Conservation (phyloP, 345 rosid genomes). For the Punica granatum region DNA sequence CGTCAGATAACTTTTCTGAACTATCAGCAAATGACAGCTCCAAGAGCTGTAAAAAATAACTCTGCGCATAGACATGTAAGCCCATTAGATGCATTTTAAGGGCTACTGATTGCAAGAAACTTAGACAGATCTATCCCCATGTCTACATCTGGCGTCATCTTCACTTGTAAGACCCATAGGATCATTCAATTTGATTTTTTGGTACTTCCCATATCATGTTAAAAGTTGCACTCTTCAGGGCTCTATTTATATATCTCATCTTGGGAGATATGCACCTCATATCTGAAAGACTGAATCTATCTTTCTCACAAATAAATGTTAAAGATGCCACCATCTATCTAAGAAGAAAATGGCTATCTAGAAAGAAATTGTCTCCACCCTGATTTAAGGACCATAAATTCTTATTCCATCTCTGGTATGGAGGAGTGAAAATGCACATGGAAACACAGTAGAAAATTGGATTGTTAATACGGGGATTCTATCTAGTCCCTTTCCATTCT, state of each 20-base stretch:
- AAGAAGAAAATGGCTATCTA: neutral
- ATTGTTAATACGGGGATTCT: neutral
- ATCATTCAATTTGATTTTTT: neutral
- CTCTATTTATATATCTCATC: neutral
- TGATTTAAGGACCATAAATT: neutral
- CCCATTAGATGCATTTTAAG: neutral
- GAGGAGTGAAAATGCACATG: neutral
- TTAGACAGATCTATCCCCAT: neutral
- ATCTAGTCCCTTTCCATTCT: neutral
- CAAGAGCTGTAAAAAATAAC: constrained; percentile 44
- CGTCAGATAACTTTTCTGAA: constrained; percentile 42
- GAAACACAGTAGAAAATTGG: neutral
- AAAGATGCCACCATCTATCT: neutral
- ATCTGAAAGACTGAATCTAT: no score
- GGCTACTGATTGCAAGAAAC: neutral
- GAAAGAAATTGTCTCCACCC: neutral
- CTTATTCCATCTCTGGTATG: neutral
- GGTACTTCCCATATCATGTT: neutral
- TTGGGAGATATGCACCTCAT: neutral
- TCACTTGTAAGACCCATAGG: neutral
- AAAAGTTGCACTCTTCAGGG: neutral
- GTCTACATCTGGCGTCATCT: neutral
- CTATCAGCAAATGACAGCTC: constrained; percentile 66
- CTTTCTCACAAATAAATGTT: neutral
- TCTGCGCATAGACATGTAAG: constrained; percentile 26